Conservation (phyloP, 2,329 filamentous ascomycete genomes). For the Claviceps sorghi region DNA sequence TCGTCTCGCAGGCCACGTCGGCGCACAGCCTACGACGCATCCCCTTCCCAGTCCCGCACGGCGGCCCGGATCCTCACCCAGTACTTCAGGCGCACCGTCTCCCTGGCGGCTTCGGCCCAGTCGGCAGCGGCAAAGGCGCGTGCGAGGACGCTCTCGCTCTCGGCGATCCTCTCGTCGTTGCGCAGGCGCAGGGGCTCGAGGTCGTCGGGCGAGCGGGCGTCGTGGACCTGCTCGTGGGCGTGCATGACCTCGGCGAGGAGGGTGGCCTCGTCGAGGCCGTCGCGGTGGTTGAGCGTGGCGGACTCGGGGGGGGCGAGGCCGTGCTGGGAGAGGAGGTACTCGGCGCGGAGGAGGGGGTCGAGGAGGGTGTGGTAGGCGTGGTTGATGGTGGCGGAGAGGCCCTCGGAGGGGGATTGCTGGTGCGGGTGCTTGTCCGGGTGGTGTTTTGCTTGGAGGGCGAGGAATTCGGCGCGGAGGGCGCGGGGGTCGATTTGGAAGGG, state of each 20-base stretch:
- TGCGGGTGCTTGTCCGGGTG: constrained; percentile 53
- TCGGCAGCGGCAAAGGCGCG: constrained; percentile 52
- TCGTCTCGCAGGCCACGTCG: too few relatives aligned
- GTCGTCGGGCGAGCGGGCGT: constrained; percentile 51
- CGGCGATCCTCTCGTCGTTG: constrained; percentile 54
- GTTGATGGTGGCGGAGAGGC: constrained; percentile 71
- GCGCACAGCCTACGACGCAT: too few relatives aligned
- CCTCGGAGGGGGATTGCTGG: constrained; percentile 63
- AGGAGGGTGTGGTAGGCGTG: constrained; percentile 77
- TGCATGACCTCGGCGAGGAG: constrained; percentile 75
- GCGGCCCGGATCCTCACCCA: constrained; percentile 80
- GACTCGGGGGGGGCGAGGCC: constrained; percentile 15
- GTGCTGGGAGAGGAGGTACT: constrained; percentile 65
- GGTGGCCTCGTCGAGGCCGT: constrained; percentile 63
- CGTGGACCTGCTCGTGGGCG: constrained; percentile 60
- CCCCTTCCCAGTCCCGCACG: constrained; percentile 71
- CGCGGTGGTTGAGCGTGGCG: constrained; percentile 30
- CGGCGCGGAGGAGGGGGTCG: constrained; percentile 67
- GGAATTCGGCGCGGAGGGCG: constrained; percentile 68
- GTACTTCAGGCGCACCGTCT: constrained; percentile 70
- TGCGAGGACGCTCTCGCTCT: constrained; percentile 48
- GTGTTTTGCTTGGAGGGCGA: constrained; percentile 62
- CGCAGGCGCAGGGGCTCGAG: constrained; percentile 41
- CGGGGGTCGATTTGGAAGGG: constrained; percentile 60
- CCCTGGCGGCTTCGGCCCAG: constrained; percentile 48